These are phyloP conservation scores for Amanita muscaria DNA, from an alignment of 768 basidiomycete genomes.

Conservation along the genomic window DNA sequence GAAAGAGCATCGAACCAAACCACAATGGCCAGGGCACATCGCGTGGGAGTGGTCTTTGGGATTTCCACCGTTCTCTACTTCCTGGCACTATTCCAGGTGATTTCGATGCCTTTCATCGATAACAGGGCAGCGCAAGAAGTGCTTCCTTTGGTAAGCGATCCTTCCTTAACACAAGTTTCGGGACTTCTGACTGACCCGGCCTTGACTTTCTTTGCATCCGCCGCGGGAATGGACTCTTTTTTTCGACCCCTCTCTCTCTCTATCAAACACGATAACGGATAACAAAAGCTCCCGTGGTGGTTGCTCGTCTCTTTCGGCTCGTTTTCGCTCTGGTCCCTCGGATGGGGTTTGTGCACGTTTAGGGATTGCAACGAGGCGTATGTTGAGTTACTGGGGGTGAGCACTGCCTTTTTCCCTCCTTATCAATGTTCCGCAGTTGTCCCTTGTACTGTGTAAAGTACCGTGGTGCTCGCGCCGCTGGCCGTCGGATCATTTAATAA, in stretches of 20 bases:
- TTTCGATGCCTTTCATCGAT: constrained; percentile 48
- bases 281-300: constrained; percentile 89
- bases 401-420: constrained; percentile 3
- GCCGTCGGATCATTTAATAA: constrained; percentile 1
- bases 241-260: too few species aligned
- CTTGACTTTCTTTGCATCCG: neutral
- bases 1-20: neutral
- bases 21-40: constrained; percentile 54
- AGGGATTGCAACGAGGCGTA: constrained; percentile 78
- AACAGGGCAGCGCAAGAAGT: constrained; percentile 37
- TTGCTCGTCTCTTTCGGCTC: constrained; percentile 71
- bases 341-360: constrained; percentile 66
- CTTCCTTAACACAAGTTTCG: neutral
- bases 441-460: neutral
- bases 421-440: neutral
- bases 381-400: constrained; percentile 51
- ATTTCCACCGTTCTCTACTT: constrained; percentile 42
- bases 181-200: neutral
- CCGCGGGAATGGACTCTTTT: constrained; percentile 1
- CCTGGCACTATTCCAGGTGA: constrained; percentile 43
- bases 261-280: too few species aligned
- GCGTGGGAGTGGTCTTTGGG: constrained; percentile 37
- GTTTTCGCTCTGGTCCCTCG: constrained; percentile 70
- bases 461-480: neutral
- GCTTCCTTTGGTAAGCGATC: constrained; percentile 55